These are phyloP conservation scores for Aspergillus uvarum DNA, from an alignment of 2,329 filamentous ascomycete genomes.

Conservation along the genomic window DNA sequence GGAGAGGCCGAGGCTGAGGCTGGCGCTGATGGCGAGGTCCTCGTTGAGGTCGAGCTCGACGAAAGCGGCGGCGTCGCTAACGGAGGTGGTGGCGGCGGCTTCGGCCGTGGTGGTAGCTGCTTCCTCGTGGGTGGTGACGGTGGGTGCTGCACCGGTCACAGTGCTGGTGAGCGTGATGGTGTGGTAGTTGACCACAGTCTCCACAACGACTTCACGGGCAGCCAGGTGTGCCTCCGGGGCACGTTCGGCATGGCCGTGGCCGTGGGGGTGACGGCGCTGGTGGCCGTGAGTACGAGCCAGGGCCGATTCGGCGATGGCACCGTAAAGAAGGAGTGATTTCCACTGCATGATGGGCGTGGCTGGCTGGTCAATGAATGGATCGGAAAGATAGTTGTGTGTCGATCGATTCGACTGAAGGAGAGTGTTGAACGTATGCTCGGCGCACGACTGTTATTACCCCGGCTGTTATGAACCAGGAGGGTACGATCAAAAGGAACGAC, in stretches of 20 bases:
- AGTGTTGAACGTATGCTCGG: background rate
- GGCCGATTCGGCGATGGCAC: slow-evolving; percentile 26
- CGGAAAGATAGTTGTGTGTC: slow-evolving; percentile 6
- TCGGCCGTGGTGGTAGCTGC: slow-evolving; percentile 9
- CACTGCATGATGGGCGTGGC: slow-evolving; percentile 29
- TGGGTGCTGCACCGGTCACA: background rate
- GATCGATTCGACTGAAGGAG: slow-evolving; percentile 1
- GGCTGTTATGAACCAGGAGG: background rate
- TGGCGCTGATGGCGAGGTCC: background rate
- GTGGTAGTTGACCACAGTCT: slow-evolving; percentile 17
- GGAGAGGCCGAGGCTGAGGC: background rate
- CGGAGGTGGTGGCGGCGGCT: slow-evolving; percentile 6
- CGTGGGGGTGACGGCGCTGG: slow-evolving; percentile 24
- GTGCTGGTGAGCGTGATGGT: slow-evolving; percentile 22
- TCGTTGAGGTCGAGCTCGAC: background rate
- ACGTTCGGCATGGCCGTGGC: slow-evolving; percentile 20
- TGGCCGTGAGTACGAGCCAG: slow-evolving; percentile 29
- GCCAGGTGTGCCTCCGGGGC: slow-evolving; percentile 12
- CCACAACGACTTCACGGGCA: slow-evolving; percentile 10
- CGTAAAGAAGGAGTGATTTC: slow-evolving; percentile 28
- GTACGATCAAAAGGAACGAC: slow-evolving; percentile 5
- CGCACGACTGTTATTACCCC: background rate
- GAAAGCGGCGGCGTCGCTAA: background rate
- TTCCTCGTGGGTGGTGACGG: slow-evolving; percentile 3
- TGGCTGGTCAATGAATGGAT: slow-evolving; percentile 1